phyloP scores from a whole-genome alignment of 148 eudicot genomes.

The Persicaria maculosa region DNA sequence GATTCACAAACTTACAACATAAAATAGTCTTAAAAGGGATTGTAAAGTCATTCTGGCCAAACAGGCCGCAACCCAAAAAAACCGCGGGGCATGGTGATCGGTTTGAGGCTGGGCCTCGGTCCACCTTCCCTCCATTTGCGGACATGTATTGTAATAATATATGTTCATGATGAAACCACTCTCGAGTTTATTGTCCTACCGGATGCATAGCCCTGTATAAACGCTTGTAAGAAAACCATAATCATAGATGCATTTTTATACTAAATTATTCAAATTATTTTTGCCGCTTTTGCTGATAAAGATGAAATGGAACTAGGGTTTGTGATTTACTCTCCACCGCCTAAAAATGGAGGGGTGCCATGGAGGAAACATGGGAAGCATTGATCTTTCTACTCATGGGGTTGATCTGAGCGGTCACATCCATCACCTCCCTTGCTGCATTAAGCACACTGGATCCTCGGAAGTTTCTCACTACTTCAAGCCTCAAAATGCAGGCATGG shows the following conservation, averaged over 20 bases:
- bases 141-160: too few relatives aligned
- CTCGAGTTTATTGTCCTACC: too few relatives aligned
- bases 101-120: too few relatives aligned
- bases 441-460: constrained; percentile 66
- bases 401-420: constrained; percentile 58
- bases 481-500: constrained; percentile 61
- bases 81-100: too few relatives aligned
- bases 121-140: too few relatives aligned
- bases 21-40: too few relatives aligned
- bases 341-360: background rate
- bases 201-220: too few relatives aligned
- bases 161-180: too few relatives aligned
- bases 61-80: too few relatives aligned
- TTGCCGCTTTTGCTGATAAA: background rate
- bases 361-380: constrained; percentile 29
- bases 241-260: background rate
- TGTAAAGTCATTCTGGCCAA: too few relatives aligned
- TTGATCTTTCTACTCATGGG: constrained; percentile 27
- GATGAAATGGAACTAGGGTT: background rate
- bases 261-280: background rate
- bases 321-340: background rate
- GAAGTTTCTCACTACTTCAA: constrained; percentile 74
- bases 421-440: constrained; percentile 86
- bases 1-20: too few relatives aligned
- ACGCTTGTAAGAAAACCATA: background rate